Evolutionary conservation across 768 basidiomycete genomes (phyloP).

Genomic region (Suillus americanus): DNA sequence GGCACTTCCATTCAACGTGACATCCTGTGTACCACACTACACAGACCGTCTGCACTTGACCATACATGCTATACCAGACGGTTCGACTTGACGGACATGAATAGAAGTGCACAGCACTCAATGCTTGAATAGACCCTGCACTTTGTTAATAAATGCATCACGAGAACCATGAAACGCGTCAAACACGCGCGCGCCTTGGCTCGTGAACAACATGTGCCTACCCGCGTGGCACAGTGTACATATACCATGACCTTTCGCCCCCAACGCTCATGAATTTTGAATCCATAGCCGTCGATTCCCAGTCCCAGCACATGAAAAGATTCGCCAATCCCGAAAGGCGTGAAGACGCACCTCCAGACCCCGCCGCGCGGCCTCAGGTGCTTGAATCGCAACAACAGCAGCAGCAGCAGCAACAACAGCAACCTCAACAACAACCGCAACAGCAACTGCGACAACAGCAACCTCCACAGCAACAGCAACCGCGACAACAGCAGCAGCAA

Average conservation of each 20-base stretch:
- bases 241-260: background rate
- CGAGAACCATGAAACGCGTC: constrained; percentile 1
- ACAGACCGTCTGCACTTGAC: background rate
- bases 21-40: background rate
- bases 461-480: background rate
- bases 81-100: background rate
- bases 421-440: background rate
- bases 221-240: background rate
- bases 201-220: constrained; percentile 3
- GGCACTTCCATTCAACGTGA: background rate
- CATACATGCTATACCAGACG: background rate
- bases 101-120: background rate
- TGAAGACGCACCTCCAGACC: background rate
- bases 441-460: background rate
- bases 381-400: background rate
- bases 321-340: background rate
- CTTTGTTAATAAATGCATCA: too few relatives aligned
- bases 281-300: background rate
- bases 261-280: background rate
- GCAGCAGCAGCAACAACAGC: background rate
- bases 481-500: background rate
- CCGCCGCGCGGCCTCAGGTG: background rate
- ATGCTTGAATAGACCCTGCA: background rate
- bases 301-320: background rate
- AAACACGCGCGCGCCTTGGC: background rate